These are phyloP conservation scores for Annulohypoxylon bovei DNA, from an alignment of 495 filamentous ascomycete species.

Conservation along the genomic window DNA sequence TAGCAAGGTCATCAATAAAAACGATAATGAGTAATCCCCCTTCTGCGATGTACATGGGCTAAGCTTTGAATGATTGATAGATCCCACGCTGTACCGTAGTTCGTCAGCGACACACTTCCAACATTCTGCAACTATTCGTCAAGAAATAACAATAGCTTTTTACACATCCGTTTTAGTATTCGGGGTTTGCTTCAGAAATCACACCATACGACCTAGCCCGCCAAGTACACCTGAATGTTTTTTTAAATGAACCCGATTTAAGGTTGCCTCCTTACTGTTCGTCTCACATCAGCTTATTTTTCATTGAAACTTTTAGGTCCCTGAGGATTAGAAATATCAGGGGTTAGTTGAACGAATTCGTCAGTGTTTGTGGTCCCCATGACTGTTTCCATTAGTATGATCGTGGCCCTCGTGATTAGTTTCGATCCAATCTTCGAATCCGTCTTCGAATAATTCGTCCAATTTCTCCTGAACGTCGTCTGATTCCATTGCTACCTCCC, in stretches of 20 bases:
- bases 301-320: not conserved
- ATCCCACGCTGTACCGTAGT: not conserved
- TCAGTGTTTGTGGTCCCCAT: constrained; percentile 19
- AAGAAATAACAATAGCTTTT: too few relatives aligned
- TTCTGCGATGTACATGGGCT: not conserved
- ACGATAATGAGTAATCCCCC: not conserved
- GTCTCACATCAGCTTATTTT: not conserved
- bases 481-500: constrained; percentile 61
- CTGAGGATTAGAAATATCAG: not conserved
- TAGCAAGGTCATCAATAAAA: not conserved
- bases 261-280: not conserved
- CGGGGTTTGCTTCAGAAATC: too few relatives aligned
- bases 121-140: too few relatives aligned
- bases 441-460: constrained; percentile 61
- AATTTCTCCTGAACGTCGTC: constrained; percentile 52
- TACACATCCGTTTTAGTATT: too few relatives aligned
- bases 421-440: constrained; percentile 66
- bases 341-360: not conserved
- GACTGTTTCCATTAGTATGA: constrained; percentile 33
- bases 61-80: not conserved
- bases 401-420: constrained; percentile 54
- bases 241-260: too few relatives aligned
- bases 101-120: too few relatives aligned
- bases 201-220: too few relatives aligned
- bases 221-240: too few relatives aligned